Evolutionary conservation across 192 early-diverging fungal species (phyloP).

Genomic region (Phycomyces nitens): DNA sequence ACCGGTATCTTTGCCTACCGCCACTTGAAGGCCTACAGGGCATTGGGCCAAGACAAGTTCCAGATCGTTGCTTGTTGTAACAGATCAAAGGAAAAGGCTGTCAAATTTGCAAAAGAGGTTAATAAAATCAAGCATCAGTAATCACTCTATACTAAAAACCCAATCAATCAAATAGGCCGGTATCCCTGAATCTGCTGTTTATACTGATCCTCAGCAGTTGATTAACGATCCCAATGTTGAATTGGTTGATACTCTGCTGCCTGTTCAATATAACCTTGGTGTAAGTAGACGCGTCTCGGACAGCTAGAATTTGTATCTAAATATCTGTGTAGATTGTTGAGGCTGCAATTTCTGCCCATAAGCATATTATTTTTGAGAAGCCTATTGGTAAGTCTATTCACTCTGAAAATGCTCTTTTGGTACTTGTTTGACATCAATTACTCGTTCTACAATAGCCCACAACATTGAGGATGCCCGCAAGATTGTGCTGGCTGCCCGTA

Average conservation of each 20-base stretch:
- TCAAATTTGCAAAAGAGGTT: constrained; percentile 34
- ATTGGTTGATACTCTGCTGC: constrained; percentile 28
- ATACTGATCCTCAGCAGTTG: constrained; percentile 31
- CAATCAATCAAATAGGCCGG: constrained; percentile 20
- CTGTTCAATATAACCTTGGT: constrained; percentile 34
- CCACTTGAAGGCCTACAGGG: constrained; percentile 29
- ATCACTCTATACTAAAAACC: neutral
- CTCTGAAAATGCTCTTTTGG: too few relatives aligned
- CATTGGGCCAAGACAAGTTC: constrained; percentile 28
- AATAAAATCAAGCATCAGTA: neutral
- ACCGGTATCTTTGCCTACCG: constrained; percentile 41
- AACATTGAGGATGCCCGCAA: constrained; percentile 29
- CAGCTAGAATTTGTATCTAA: too few relatives aligned
- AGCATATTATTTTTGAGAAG: constrained; percentile 38
- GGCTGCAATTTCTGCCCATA: constrained; percentile 28
- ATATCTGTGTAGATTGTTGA: constrained; percentile 36
- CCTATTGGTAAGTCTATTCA: constrained; percentile 27
- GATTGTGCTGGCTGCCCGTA: constrained; percentile 22
- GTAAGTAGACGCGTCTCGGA: too few relatives aligned
- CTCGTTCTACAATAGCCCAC: constrained; percentile 16
- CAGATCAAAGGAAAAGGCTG: constrained; percentile 36
- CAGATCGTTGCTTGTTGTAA: constrained; percentile 37
- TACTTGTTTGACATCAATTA: too few relatives aligned
- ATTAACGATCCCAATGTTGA: constrained; percentile 33
- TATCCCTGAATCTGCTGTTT: constrained; percentile 31